These are phyloP conservation scores for Dispira simplex DNA, from an alignment of 192 early-diverging fungal species.

Conservation along the genomic window DNA sequence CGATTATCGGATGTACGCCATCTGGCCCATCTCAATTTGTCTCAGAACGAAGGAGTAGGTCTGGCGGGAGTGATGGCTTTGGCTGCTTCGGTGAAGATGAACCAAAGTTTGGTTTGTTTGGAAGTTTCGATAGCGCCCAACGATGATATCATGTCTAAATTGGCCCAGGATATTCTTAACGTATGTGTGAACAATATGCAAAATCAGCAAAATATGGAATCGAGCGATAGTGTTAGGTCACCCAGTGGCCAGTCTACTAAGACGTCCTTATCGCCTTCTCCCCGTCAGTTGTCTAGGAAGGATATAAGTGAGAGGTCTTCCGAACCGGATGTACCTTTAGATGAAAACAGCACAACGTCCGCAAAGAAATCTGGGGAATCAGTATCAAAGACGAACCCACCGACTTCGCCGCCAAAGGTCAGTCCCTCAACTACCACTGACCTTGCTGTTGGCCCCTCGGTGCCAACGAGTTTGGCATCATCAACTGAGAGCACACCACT, in stretches of 20 bases:
- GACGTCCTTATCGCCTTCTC: not conserved
- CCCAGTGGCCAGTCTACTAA: not conserved
- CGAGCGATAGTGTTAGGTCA: not conserved
- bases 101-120: conserved; percentile 50
- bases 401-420: not conserved
- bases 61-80: conserved; percentile 71
- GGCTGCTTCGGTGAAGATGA: conserved; percentile 66
- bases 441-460: not conserved
- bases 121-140: conserved; percentile 42
- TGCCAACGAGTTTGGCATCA: not conserved
- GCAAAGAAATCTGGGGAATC: not conserved
- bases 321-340: not conserved
- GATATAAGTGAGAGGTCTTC: too few relatives aligned
- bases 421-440: not conserved
- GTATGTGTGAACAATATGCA: conserved; percentile 34
- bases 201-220: conserved; percentile 14
- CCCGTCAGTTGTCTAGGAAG: not conserved
- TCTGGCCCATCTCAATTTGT: conserved; percentile 56
- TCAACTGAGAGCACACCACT: not conserved
- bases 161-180: conserved; percentile 29
- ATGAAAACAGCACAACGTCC: not conserved
- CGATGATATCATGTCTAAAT: conserved; percentile 29
- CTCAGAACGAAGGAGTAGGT: conserved; percentile 55
- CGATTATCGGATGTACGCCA: conserved; percentile 54
- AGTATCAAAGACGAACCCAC: not conserved